Base-by-base conservation (phyloP, 2,329 filamentous ascomycete genomes). In the Talaromyces pinophilus region DNA sequence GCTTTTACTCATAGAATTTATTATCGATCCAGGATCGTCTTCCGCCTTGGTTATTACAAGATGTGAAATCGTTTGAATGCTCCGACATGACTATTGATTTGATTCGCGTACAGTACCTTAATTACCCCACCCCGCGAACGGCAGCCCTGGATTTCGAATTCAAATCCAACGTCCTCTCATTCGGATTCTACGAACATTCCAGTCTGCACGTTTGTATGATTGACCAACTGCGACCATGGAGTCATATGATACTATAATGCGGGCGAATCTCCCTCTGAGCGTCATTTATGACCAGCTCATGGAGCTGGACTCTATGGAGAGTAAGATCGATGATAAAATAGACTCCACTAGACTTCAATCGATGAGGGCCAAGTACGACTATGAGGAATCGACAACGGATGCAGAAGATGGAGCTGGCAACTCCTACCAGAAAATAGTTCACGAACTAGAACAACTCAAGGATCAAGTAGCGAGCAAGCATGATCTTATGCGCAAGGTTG, bases 281-380 rank as follows among this genome's bases (percentile, higher is more conserved):
- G 35, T 0, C 2, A 59, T 59, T 59, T 59, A 59, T 42, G 2
- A 59, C 55, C 55, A 42, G 11, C 55, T 59, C 55, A 59, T 42
- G 55, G 55, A 42, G 35, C 55, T 59, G 35, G 35, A 59, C 35
- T 59, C 55, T 59, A 59, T 59, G 17, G 54, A 59, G 15, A 59
- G 2, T 35, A 19, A n/a, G 7, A 30, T 59, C 54, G 19, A 17
- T 19, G 54, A 22, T 7, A 30, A 59, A 40, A 59, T 59, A 59
- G n/a, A 5, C 55, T 40, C 35, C 55, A 8, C 25, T 35, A 8
- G n/a, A 28, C 5, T 19, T 42, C 55, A 59, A 59, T 59, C 35
- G 55, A 59, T 7, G 19, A 59, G 8, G 35, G 35, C 35, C 11
- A 5, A 59, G 35, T 42, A 17, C 19, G 35, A 8, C 17, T 1